Percentiles rank a stretch among this genome's conserved stretches.
Evolutionary conservation across 2,329 filamentous ascomycete genomes (phyloP).

Genomic region (Ophiostoma himal-ulmi): DNA sequence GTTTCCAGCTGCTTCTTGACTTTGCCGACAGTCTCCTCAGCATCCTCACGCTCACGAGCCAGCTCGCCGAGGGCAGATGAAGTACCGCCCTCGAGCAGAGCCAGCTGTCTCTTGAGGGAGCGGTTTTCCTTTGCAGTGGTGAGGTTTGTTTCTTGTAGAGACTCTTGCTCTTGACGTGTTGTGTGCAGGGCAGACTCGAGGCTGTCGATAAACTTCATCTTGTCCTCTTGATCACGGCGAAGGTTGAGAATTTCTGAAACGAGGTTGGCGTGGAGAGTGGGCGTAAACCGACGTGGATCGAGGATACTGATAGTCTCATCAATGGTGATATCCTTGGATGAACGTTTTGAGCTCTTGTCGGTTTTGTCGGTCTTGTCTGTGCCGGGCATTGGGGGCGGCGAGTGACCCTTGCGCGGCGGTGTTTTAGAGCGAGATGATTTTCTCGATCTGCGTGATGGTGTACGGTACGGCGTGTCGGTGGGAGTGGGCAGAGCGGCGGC

Average conservation of each 20-base stretch:
- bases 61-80: slow-evolving; percentile 80
- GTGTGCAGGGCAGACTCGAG: slow-evolving; percentile 70
- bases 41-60: slow-evolving; percentile 77
- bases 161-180: slow-evolving; percentile 67
- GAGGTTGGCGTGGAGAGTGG: slow-evolving; percentile 86
- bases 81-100: slow-evolving; percentile 80
- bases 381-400: slow-evolving; percentile 48
- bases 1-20: slow-evolving; percentile 70
- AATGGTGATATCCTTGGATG: slow-evolving; percentile 52
- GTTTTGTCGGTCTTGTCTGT: slow-evolving; percentile 41
- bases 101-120: slow-evolving; percentile 76
- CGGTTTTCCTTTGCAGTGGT: slow-evolving; percentile 68
- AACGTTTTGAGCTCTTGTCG: slow-evolving; percentile 45
- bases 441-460: slow-evolving; percentile 58
- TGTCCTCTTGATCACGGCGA: slow-evolving; percentile 84
- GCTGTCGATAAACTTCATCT: slow-evolving; percentile 76
- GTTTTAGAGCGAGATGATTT: slow-evolving; percentile 63
- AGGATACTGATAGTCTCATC: slow-evolving; percentile 69
- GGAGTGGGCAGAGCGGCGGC: slow-evolving; percentile 57
- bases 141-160: slow-evolving; percentile 56
- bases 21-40: slow-evolving; percentile 65
- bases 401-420: slow-evolving; percentile 54
- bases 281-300: slow-evolving; percentile 88
- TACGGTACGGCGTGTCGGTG: slow-evolving; percentile 64
- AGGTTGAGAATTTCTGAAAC: slow-evolving; percentile 89